Conservation (phyloP, 2,329 filamentous ascomycete species). For the Fragosphaeria purpurea region DNA sequence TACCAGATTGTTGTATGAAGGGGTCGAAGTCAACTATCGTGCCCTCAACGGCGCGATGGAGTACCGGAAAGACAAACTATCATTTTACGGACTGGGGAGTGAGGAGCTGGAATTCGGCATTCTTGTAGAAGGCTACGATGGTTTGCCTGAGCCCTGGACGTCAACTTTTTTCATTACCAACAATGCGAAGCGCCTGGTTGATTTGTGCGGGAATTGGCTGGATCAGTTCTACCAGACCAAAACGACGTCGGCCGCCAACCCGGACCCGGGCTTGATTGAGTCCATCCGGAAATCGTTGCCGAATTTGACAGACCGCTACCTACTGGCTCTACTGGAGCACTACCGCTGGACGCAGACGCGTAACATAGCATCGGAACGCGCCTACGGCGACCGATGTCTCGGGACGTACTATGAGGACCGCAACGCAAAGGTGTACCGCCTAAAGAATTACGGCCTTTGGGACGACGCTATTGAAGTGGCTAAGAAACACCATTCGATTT, state of each 20-base stretch:
- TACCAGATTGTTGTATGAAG: slow-evolving; percentile 55
- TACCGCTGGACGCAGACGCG: slow-evolving; percentile 39
- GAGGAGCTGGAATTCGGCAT: slow-evolving; percentile 59
- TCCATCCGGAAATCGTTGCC: slow-evolving; percentile 40
- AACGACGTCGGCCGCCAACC: slow-evolving; percentile 13
- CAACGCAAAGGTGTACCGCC: slow-evolving; percentile 40
- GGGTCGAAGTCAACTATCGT: slow-evolving; percentile 54
- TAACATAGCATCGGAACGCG: slow-evolving; percentile 31
- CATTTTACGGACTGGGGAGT: slow-evolving; percentile 60
- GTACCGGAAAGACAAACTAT: slow-evolving; percentile 62
- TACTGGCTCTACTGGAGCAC: slow-evolving; percentile 43
- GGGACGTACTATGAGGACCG: slow-evolving; percentile 40
- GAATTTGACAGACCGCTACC: slow-evolving; percentile 42
- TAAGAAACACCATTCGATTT: slow-evolving; percentile 45
- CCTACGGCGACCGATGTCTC: slow-evolving; percentile 35
- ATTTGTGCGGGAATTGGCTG: slow-evolving; percentile 47
- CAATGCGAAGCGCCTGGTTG: slow-evolving; percentile 49
- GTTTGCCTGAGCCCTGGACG: slow-evolving; percentile 77
- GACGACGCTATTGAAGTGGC: slow-evolving; percentile 48
- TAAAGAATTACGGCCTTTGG: slow-evolving; percentile 47
- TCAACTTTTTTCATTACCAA: slow-evolving; percentile 55
- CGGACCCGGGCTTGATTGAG: slow-evolving; percentile 31
- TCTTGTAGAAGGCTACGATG: slow-evolving; percentile 52
- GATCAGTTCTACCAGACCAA: slow-evolving; percentile 31
- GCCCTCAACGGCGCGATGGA: slow-evolving; percentile 57